Conservation (phyloP, 352 stramenopile species). For the Phytophthora podocarpi region DNA sequence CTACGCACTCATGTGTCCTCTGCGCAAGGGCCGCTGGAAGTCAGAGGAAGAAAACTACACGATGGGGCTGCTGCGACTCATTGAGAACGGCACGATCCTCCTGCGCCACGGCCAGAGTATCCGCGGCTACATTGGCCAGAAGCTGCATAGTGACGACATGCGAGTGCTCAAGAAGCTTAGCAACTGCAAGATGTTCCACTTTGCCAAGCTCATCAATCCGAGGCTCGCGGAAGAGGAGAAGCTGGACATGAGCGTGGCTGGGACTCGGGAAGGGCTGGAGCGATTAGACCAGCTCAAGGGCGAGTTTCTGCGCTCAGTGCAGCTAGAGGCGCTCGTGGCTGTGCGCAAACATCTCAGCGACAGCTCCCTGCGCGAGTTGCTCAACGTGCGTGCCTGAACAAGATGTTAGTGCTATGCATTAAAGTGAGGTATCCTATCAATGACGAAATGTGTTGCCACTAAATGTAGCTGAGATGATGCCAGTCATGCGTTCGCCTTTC, state of each 20-base stretch:
- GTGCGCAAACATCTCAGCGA: conserved; percentile 79
- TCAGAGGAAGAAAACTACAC: conserved; percentile 78
- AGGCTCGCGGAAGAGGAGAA: conserved; percentile 58
- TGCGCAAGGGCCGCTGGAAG: conserved; percentile 80
- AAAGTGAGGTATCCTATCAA: background rate
- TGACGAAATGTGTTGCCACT: background rate
- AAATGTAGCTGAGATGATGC: background rate
- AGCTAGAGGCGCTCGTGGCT: conserved; percentile 76
- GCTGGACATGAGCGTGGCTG: conserved; percentile 46
- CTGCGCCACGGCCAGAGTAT: conserved; percentile 72
- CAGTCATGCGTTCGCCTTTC: background rate
- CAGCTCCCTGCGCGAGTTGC: conserved; percentile 65
- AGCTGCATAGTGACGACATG: conserved; percentile 84
- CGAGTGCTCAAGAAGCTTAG: conserved; percentile 85
- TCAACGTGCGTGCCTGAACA: conserved; percentile 43
- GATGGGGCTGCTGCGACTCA: conserved; percentile 64
- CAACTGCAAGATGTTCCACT: conserved; percentile 85
- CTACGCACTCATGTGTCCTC: conserved; percentile 76
- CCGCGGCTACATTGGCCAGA: conserved; percentile 73
- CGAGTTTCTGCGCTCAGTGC: conserved; percentile 78
- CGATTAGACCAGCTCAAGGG: conserved; percentile 58
- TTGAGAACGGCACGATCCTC: conserved; percentile 65
- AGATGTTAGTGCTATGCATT: conserved; percentile 3
- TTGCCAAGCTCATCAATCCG: conserved; percentile 69
- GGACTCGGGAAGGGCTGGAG: conserved; percentile 36